Conservation (phyloP, 305 asterid species). For the Solanum hybrid region DNA sequence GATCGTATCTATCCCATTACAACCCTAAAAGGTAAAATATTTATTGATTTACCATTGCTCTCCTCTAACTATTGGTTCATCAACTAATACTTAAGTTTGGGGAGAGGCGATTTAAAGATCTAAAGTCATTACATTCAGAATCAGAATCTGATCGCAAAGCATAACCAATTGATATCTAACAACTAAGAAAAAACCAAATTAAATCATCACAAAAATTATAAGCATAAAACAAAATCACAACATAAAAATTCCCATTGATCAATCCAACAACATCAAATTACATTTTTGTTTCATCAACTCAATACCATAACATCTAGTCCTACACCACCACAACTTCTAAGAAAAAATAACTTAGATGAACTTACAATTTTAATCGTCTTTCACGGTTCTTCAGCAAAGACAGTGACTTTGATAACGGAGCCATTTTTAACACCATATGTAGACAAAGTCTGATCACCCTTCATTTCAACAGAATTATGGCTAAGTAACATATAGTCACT, state of each 20-base stretch:
- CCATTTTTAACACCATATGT: conserved; percentile 4
- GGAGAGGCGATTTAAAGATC: not conserved
- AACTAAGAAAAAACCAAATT: not conserved
- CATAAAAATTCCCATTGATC: not conserved
- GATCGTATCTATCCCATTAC: not conserved
- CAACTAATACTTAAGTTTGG: not conserved
- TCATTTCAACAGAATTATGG: not conserved
- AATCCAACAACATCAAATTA: not conserved
- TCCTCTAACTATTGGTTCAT: not conserved
- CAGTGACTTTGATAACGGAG: conserved; percentile 4
- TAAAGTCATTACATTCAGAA: not conserved
- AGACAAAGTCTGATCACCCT: not conserved
- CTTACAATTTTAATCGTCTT: not conserved
- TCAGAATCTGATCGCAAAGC: fast-evolving
- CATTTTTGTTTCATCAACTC: not conserved
- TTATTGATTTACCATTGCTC: not conserved
- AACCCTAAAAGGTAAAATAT: not conserved
- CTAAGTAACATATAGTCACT: conserved; percentile 3
- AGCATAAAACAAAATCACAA: not conserved
- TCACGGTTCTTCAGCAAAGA: conserved; percentile 8
- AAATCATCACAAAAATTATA: not conserved
- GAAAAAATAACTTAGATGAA: not conserved
- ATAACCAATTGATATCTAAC: not conserved
- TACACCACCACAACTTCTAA: not conserved
- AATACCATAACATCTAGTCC: not conserved